phyloP scores from a whole-genome alignment of 2,329 filamentous ascomycete genomes.

The Ophiostoma pallidulum region DNA sequence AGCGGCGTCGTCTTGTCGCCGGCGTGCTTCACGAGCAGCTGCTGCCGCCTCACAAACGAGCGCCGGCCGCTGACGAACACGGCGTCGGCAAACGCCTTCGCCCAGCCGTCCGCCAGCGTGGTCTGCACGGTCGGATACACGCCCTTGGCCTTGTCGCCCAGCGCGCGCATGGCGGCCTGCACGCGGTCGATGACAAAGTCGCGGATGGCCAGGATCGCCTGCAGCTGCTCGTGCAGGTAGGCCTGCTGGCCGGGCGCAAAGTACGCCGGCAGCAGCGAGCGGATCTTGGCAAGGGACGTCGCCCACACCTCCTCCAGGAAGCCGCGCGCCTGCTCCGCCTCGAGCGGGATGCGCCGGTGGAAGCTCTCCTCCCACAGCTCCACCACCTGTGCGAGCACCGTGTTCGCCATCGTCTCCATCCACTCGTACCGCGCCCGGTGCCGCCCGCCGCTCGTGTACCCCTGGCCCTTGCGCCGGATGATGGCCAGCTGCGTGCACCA shows the following conservation, averaged over 20 bases:
- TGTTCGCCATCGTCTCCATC: conserved; percentile 5
- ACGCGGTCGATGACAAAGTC: conserved; percentile 1
- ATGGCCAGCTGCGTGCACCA: conserved; percentile 11
- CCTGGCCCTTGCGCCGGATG: conserved; percentile 1
- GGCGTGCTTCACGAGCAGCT: neutral
- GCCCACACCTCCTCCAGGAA: neutral
- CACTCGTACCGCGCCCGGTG: conserved; percentile 1
- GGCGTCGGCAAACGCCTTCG: neutral
- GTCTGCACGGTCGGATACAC: neutral
- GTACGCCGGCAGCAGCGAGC: neutral
- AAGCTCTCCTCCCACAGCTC: conserved; percentile 7
- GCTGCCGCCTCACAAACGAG: neutral
- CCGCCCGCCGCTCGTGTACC: conserved; percentile 4
- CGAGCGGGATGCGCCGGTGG: neutral
- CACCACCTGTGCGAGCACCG: conserved; percentile 1
- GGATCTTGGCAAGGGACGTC: neutral
- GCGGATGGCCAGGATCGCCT: conserved; percentile 1
- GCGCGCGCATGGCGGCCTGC: neutral
- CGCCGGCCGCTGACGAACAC: neutral
- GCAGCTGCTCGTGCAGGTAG: conserved; percentile 2
- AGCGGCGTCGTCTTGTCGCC: neutral
- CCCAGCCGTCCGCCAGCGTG: neutral
- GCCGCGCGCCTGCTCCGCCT: neutral
- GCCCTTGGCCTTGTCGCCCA: neutral
- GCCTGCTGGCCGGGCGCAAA: neutral